Percentiles rank a stretch among this genome's conserved stretches.
phyloP scores from a whole-genome alignment of 139 green algal genomes.

The Chlorella sorokiniana region DNA sequence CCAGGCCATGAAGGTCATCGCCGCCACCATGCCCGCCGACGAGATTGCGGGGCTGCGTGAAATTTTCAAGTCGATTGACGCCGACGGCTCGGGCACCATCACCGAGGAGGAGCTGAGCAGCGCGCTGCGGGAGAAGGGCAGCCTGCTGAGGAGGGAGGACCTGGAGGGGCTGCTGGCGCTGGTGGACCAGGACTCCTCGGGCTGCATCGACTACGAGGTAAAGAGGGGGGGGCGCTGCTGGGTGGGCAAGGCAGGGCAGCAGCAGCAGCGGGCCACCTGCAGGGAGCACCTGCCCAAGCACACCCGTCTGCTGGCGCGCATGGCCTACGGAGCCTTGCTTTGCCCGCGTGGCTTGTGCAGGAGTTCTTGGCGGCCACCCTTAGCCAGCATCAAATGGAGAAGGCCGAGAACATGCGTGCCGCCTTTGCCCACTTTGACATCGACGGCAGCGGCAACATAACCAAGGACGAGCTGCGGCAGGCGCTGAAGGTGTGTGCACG shows the following conservation, averaged over 20 bases:
- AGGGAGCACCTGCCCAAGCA: neutral
- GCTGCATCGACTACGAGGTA: slow-evolving; percentile 90
- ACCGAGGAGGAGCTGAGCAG: slow-evolving; percentile 87
- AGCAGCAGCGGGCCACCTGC: neutral
- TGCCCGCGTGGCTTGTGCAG: neutral
- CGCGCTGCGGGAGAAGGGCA: slow-evolving; percentile 71
- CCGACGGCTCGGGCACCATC: slow-evolving; percentile 86
- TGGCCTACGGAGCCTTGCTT: neutral
- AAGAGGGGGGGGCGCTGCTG: slow-evolving; percentile 23
- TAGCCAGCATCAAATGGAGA: slow-evolving; percentile 78
- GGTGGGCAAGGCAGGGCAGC: too few species aligned
- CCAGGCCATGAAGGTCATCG: slow-evolving; percentile 92
- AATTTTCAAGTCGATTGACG: slow-evolving; percentile 92
- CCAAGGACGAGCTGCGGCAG: slow-evolving; percentile 62
- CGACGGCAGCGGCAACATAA: slow-evolving; percentile 74
- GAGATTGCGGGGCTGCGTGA: slow-evolving; percentile 91
- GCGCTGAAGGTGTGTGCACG: slow-evolving; percentile 49
- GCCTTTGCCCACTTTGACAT: slow-evolving; percentile 85
- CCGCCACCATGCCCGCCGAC: slow-evolving; percentile 78
- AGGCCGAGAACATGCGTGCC: slow-evolving; percentile 77
- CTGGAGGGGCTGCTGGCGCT: slow-evolving; percentile 75
- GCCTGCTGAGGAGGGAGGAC: slow-evolving; percentile 69
- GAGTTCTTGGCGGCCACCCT: slow-evolving; percentile 89
- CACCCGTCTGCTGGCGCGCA: neutral
- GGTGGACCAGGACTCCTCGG: slow-evolving; percentile 84